Conservation (phyloP, 2,329 filamentous ascomycete species). For the Tolypocladium paradoxum region DNA sequence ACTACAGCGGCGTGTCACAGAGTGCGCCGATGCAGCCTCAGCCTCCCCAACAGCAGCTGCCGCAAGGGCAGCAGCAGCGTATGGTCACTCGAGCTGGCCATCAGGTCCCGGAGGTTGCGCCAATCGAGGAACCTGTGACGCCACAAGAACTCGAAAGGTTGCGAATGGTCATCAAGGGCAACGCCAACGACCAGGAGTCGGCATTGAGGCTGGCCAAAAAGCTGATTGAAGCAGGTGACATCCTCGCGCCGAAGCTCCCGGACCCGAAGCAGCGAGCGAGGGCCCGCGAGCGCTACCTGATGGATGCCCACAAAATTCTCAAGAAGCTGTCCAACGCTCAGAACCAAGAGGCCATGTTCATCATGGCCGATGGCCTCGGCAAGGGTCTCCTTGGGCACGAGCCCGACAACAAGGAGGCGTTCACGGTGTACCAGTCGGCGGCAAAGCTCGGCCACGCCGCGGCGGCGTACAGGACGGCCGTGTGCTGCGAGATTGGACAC, state of each 20-base stretch:
- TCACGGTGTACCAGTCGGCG: constrained; percentile 83
- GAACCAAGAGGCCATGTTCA: constrained; percentile 85
- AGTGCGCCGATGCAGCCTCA: constrained; percentile 14
- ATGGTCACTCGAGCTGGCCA: not conserved
- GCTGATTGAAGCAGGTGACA: constrained; percentile 72
- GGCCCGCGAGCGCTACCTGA: constrained; percentile 69
- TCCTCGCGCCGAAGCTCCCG: constrained; percentile 52
- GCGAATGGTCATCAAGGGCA: constrained; percentile 55
- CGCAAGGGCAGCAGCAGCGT: constrained; percentile 15
- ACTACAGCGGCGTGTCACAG: constrained; percentile 39
- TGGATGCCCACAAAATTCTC: constrained; percentile 80
- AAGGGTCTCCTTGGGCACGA: constrained; percentile 69
- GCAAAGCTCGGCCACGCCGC: constrained; percentile 81
- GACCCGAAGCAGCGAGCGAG: constrained; percentile 66
- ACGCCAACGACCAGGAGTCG: constrained; percentile 60
- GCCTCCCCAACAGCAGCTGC: constrained; percentile 22
- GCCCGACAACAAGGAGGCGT: constrained; percentile 83
- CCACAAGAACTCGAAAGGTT: constrained; percentile 67
- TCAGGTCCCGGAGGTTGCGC: constrained; percentile 1
- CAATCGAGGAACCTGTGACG: constrained; percentile 48
- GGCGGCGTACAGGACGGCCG: constrained; percentile 86
- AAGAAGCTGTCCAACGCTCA: constrained; percentile 72
- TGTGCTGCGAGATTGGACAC: constrained; percentile 92
- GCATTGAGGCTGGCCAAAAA: constrained; percentile 71
- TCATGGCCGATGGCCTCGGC: constrained; percentile 80